A percentile compares a stretch with the other conserved stretches of the same genome.
Conservation (phyloP, 2,329 filamentous ascomycete genomes). For the Aspergillus eucalypticola region DNA sequence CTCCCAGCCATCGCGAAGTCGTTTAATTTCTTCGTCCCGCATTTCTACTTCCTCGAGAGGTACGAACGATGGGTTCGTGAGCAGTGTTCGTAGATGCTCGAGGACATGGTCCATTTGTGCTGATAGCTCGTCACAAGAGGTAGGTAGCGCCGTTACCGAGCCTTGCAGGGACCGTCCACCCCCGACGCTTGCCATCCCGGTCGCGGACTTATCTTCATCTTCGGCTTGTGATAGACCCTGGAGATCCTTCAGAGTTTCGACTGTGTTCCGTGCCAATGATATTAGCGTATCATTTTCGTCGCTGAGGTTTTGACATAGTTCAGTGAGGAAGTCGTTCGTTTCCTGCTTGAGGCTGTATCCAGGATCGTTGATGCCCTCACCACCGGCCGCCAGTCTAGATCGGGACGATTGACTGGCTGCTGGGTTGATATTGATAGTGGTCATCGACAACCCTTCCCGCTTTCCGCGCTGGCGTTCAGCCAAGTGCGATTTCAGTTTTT, state of each 20-base stretch:
- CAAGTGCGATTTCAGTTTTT: conserved; percentile 84
- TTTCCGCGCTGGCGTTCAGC: conserved; percentile 64
- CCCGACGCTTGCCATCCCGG: conserved; percentile 25
- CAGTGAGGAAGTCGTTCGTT: conserved; percentile 87
- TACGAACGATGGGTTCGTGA: conserved; percentile 96
- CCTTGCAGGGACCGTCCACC: conserved; percentile 25
- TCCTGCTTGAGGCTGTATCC: conserved; percentile 76
- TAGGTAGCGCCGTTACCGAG: conserved; percentile 51
- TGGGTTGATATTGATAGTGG: conserved; percentile 50
- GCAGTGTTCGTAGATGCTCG: conserved; percentile 75
- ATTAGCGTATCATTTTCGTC: conserved; percentile 89
- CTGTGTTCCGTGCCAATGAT: conserved; percentile 68
- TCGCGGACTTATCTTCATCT: conserved; percentile 33
- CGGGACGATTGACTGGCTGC: conserved; percentile 37
- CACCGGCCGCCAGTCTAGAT: conserved; percentile 30
- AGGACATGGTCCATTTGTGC: conserved; percentile 74
- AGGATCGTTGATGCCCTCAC: conserved; percentile 53
- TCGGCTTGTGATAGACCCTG: conserved; percentile 51
- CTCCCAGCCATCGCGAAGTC: conserved; percentile 82
- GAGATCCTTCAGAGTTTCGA: conserved; percentile 65
- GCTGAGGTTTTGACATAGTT: conserved; percentile 77
- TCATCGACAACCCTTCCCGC: conserved; percentile 55
- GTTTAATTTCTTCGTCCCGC: conserved; percentile 86
- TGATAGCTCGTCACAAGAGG: conserved; percentile 68
- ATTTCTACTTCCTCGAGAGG: conserved; percentile 90